Evolutionary conservation across 331 rosid species (phyloP), one percentile per base, ranked within the genome.

Genomic region (Malus hybrid): DNA sequence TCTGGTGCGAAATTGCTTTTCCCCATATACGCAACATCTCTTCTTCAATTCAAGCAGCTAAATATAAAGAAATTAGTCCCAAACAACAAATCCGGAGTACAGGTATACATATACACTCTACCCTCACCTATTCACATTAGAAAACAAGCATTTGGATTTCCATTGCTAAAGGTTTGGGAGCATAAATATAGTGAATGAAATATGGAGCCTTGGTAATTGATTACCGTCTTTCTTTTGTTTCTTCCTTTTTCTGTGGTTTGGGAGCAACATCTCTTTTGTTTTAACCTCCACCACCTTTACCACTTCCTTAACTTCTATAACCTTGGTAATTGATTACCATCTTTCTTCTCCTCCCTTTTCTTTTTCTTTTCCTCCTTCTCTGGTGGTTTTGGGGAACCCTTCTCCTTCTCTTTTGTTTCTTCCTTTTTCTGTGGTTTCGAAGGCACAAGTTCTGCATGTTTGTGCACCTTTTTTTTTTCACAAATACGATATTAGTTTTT

Each of bases 161-260:
- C 98, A 83, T 91, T 96, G 3, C 96, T 93, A 30, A 91, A 91
- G 15, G 81, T n/a, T 26, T 91, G 98, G 97, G 97, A 56, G 94
- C 97, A 78, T 91, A 89, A 19, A 93, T 93, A 81, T 91, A 91
- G 83, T 88, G 98, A 78, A 93, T 84, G 29, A 91, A 84, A 75
- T 91, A 93, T 60, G 97, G 96, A 68, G 82, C 82, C 55, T 82
- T 79, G 46, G 39, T 39, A 39, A 39, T 39, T 39, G 44, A 39
- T 39, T 39, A 39, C 12, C 12, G 46, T 39, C 46, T 39, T 39
- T 39, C 46, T 39, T 39, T 39, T 39, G 46, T 2, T 39, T 39
- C 46, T 39, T 39, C 46, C 46, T 9, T 39, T 39, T 39, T 39
- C 12, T 39, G 12, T 39, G 46, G 46, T 39, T 39, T 39, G 46